A percentile compares a stretch with the other conserved stretches of the same genome.
phyloP scores from a whole-genome alignment of 305 asterid genomes.

The Fraxinus greggii region DNA sequence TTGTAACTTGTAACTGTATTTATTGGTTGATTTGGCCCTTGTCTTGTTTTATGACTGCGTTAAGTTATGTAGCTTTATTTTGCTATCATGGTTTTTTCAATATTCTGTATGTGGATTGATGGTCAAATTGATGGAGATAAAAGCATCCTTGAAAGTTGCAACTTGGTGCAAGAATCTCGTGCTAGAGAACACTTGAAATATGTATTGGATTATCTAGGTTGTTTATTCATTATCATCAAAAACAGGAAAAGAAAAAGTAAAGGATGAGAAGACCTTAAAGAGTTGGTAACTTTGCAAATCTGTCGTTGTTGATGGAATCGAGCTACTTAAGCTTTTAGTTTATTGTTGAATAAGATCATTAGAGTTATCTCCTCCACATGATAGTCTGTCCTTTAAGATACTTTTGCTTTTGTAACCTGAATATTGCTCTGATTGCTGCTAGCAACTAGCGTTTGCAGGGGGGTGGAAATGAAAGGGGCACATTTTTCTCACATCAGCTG shows the following conservation, averaged over 20 bases:
- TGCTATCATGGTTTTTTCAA: neutral
- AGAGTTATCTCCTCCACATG: neutral
- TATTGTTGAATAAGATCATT: neutral
- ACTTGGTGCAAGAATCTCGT: neutral
- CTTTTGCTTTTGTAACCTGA: neutral
- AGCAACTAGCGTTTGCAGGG: constrained; percentile 35
- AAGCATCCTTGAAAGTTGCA: neutral
- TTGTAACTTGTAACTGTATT: neutral
- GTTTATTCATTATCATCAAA: neutral
- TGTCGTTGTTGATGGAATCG: neutral
- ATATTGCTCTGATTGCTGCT: constrained; percentile 10
- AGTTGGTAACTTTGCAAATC: neutral
- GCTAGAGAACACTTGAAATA: neutral
- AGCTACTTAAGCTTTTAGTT: neutral
- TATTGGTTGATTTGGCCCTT: neutral
- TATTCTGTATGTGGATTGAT: neutral
- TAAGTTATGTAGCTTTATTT: neutral
- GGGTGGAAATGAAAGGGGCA: constrained; percentile 35
- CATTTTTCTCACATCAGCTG: constrained; percentile 37
- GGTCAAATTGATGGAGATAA: neutral
- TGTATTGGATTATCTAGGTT: neutral
- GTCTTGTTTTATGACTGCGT: neutral
- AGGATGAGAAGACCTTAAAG: neutral
- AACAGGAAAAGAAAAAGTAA: neutral
- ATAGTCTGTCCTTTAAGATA: neutral